Conservation (phyloP, 345 rosid species). For the Citrus sinensis region DVS_A1.0 CM039163.1:49621001-49621500, state of each 20-base stretch:
- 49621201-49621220: conserved; percentile 76
- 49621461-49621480: not conserved
- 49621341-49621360: not conserved
- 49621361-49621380: not conserved
- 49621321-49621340: not conserved
- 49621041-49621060: conserved; percentile 76
- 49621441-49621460: conserved; percentile 5
- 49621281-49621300: not conserved
- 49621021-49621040: conserved; percentile 94
- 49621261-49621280: conserved; percentile 10
- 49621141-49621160: conserved; percentile 83
- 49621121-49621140: conserved; percentile 77
- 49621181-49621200: conserved; percentile 57
- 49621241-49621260: conserved; percentile 72
- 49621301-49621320: not conserved
- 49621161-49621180: conserved; percentile 80
- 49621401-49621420: not conserved
- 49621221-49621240: conserved; percentile 76
- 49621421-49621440: not conserved
- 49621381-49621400: too few species aligned
- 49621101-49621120: conserved; percentile 73
- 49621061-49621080: conserved; percentile 57
- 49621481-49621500: not conserved
- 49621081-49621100: conserved; percentile 65
- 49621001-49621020: conserved; percentile 83